These are phyloP conservation scores for Pyricularia pennisetigena DNA, from an alignment of 2,329 filamentous ascomycete genomes.

Conservation along the genomic window DNA sequence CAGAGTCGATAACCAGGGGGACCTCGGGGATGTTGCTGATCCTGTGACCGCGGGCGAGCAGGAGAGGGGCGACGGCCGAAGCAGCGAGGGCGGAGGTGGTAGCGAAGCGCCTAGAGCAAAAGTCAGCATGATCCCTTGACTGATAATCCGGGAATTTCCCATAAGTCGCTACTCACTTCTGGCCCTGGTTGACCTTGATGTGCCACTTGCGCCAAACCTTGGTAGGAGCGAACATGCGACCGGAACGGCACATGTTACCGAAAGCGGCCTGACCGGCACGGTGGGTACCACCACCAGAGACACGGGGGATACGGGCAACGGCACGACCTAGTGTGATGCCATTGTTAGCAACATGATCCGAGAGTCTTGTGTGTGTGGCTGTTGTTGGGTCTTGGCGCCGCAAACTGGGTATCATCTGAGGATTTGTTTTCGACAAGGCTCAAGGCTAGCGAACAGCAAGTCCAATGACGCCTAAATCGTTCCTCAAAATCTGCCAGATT, in stretches of 20 bases:
- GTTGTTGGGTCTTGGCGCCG: not conserved
- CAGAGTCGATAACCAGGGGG: conserved; percentile 89
- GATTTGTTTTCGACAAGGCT: not conserved
- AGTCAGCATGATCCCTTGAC: conserved; percentile 4
- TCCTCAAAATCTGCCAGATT: not conserved
- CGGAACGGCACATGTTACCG: conserved; percentile 99
- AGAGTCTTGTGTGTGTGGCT: not conserved
- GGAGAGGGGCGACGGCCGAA: conserved; percentile 87
- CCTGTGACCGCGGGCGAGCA: conserved; percentile 95
- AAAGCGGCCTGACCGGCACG: conserved; percentile 99
- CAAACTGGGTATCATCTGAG: not conserved
- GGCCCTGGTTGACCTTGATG: conserved; percentile 98
- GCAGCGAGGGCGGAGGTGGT: conserved; percentile 95
- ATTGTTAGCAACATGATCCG: conserved; percentile 1
- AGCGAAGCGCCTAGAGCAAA: conserved; percentile 69
- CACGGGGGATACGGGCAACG: conserved; percentile 99
- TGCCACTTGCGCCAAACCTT: conserved; percentile 99
- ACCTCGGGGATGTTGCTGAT: conserved; percentile 89
- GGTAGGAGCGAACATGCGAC: conserved; percentile 99
- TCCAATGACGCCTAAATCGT: not conserved
- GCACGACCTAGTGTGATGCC: conserved; percentile 66
- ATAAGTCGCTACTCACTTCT: conserved; percentile 60
- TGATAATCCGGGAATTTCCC: conserved; percentile 5
- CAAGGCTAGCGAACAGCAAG: not conserved
- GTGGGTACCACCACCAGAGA: conserved; percentile 99